A percentile compares a stretch with the other conserved stretches of the same genome.
Conservation (phyloP, 768 basidiomycete species). For the Pleurotus eryngii region DNA sequence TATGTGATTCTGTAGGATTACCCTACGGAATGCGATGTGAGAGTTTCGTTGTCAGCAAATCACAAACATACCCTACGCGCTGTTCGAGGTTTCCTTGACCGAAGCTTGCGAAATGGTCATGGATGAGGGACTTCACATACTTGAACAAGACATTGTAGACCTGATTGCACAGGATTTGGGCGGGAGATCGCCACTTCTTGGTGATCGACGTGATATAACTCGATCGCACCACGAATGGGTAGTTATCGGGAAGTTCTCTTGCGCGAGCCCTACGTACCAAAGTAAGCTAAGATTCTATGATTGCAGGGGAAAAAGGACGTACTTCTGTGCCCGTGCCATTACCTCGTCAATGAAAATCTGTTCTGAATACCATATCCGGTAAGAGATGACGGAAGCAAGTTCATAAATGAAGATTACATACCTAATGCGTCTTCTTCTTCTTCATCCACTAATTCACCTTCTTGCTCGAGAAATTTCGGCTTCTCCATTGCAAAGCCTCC, state of each 20-base stretch:
- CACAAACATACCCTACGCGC: slow-evolving; percentile 33
- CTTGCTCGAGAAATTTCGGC: slow-evolving; percentile 35
- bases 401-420: no score
- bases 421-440: background rate
- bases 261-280: slow-evolving; percentile 51
- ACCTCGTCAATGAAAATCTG: slow-evolving; percentile 56
- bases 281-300: background rate
- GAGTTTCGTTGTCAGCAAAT: background rate
- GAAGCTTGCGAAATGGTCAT: slow-evolving; percentile 46
- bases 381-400: no score
- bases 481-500: slow-evolving; percentile 12
- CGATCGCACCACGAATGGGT: slow-evolving; percentile 59
- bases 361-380: background rate
- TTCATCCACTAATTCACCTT: slow-evolving; percentile 27
- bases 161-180: slow-evolving; percentile 38
- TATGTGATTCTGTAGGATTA: slow-evolving; percentile 49
- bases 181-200: slow-evolving; percentile 47
- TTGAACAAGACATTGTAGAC: slow-evolving; percentile 34
- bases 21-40: slow-evolving; percentile 25
- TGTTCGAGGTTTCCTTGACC: slow-evolving; percentile 51
- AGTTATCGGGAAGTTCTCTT: slow-evolving; percentile 66
- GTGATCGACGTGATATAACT: slow-evolving; percentile 45
- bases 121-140: slow-evolving; percentile 41
- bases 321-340: slow-evolving; percentile 42
- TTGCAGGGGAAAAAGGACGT: slow-evolving; percentile 14